Evolutionary conservation across 257 asterid genomes (phyloP).

Genomic region (Orobanche coerulescens): DNA sequence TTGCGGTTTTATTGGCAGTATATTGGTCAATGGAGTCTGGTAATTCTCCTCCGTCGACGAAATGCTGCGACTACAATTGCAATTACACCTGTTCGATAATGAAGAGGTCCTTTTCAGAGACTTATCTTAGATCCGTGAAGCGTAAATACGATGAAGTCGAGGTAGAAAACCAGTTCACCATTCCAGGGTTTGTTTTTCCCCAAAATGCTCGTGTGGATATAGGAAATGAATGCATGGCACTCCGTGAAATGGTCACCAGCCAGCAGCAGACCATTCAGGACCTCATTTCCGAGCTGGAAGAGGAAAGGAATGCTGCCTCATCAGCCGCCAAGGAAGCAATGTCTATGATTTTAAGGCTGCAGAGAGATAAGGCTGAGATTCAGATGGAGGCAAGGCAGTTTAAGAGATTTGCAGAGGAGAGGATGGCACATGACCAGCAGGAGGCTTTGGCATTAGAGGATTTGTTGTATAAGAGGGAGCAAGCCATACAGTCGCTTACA

Average conservation of each 20-base stretch:
- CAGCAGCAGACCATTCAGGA: slow-evolving; percentile 73
- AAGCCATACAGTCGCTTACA: slow-evolving; percentile 60
- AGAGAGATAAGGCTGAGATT: slow-evolving; percentile 83
- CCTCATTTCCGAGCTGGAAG: slow-evolving; percentile 73
- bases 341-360: slow-evolving; percentile 95
- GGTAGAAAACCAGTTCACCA: slow-evolving; percentile 30
- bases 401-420: slow-evolving; percentile 83
- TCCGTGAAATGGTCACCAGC: slow-evolving; percentile 68
- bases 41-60: slow-evolving; percentile 31
- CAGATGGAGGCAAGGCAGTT: slow-evolving; percentile 94
- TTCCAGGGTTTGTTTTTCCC: slow-evolving; percentile 43
- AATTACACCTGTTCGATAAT: slow-evolving; percentile 37
- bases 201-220: slow-evolving; percentile 67
- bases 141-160: slow-evolving; percentile 50
- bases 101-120: slow-evolving; percentile 44
- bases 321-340: slow-evolving; percentile 96
- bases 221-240: slow-evolving; percentile 68
- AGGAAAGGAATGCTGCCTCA: slow-evolving; percentile 88
- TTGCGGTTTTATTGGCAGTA: slow-evolving; percentile 27
- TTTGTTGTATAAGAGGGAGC: slow-evolving; percentile 82
- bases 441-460: slow-evolving; percentile 70
- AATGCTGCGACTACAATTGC: slow-evolving; percentile 59
- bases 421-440: slow-evolving; percentile 84
- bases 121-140: slow-evolving; percentile 48
- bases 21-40: slow-evolving; percentile 52